These are phyloP conservation scores for Ustilago cynodontis DNA, from an alignment of 1,284 basidiomycete species.

Conservation along the genomic window DNA sequence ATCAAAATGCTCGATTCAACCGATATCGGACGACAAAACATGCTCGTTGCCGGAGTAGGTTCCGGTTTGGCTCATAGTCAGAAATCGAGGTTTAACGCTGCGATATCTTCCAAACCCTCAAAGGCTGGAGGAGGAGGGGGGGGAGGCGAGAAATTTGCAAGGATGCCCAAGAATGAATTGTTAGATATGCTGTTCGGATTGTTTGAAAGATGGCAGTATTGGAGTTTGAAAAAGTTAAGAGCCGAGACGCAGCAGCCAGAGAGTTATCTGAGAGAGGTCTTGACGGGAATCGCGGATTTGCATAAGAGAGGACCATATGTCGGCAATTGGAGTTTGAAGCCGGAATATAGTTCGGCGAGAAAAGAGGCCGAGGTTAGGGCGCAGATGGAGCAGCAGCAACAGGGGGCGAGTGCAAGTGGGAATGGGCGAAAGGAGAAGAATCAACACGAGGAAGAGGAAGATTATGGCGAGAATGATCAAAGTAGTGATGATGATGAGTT, in stretches of 20 bases:
- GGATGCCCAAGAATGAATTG: constrained; percentile 88
- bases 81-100: background rate
- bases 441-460: constrained; percentile 30
- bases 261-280: constrained; percentile 86
- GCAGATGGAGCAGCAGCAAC: constrained; percentile 12
- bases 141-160: constrained; percentile 79
- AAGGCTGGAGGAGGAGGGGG: constrained; percentile 31
- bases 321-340: constrained; percentile 71
- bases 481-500: constrained; percentile 46
- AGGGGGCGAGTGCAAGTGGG: constrained; percentile 1
- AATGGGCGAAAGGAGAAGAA: background rate
- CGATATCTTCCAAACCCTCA: constrained; percentile 35
- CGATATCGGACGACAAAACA: constrained; percentile 69
- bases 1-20: constrained; percentile 71
- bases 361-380: constrained; percentile 29
- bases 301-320: constrained; percentile 80
- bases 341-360: constrained; percentile 47
- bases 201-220: constrained; percentile 83
- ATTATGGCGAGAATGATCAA: constrained; percentile 42
- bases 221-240: constrained; percentile 84
- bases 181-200: constrained; percentile 84
- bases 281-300: constrained; percentile 83
- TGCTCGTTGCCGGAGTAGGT: constrained; percentile 67
- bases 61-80: constrained; percentile 31
- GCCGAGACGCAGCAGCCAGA: constrained; percentile 90